Evolutionary conservation across 2,329 filamentous ascomycete species (phyloP).

Genomic region (Botrytis elliptica): DNA sequence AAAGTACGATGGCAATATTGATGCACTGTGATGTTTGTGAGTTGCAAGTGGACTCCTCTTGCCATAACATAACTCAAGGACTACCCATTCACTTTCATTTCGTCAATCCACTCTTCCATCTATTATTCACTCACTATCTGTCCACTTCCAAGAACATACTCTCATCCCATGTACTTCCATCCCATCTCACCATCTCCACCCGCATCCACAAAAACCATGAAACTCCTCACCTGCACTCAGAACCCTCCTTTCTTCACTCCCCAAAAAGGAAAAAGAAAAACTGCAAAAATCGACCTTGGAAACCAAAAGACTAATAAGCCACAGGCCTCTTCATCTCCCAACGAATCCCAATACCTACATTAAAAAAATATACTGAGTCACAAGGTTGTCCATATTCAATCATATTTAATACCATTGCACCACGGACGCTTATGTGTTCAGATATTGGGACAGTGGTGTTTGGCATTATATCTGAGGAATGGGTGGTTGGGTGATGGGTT

Average conservation of each 20-base stretch:
- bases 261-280: background rate
- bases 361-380: background rate
- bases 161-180: background rate
- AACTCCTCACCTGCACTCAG: background rate
- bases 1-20: fast-evolving
- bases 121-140: background rate
- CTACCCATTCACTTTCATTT: background rate
- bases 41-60: background rate
- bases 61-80: background rate
- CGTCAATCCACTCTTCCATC: background rate
- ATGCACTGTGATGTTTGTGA: background rate
- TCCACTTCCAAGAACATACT: background rate
- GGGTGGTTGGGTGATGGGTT: background rate
- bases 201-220: background rate
- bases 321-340: background rate
- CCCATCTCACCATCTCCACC: background rate
- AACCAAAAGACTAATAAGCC: background rate
- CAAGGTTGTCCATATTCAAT: background rate
- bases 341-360: background rate
- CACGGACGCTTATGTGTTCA: background rate
- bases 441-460: background rate
- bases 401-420: background rate
- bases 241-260: background rate
- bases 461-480: background rate
- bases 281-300: background rate